Evolutionary conservation across 2,329 filamentous ascomycete species (phyloP).

Genomic region (Thelonectria olida): DNA sequence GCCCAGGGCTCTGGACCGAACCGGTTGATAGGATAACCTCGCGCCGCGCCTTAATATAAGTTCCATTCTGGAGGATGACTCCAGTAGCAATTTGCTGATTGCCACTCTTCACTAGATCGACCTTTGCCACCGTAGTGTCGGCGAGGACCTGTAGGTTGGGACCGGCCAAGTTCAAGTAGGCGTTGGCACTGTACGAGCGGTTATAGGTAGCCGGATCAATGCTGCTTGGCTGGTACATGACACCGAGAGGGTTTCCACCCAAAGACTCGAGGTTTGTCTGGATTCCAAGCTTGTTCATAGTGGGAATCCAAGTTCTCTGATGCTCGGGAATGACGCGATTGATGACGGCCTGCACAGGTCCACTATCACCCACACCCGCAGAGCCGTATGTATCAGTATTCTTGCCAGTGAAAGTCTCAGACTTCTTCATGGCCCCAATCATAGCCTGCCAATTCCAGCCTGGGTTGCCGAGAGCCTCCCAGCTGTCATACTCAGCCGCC

Average conservation of each 20-base stretch:
- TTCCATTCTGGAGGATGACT: conserved; percentile 23
- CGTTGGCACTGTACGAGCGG: conserved; percentile 57
- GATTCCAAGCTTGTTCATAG: conserved; percentile 52
- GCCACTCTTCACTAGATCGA: conserved; percentile 25
- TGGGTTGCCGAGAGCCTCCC: conserved; percentile 48
- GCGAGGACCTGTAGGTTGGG: conserved; percentile 47
- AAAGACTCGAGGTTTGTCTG: conserved; percentile 52
- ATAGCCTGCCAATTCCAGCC: conserved; percentile 51
- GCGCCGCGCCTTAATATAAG: conserved; percentile 21
- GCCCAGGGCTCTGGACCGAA: conserved; percentile 21
- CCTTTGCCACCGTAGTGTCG: conserved; percentile 31
- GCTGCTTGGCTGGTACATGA: conserved; percentile 58
- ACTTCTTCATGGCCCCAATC: conserved; percentile 42
- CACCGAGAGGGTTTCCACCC: conserved; percentile 55
- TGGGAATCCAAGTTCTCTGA: conserved; percentile 53
- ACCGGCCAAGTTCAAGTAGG: conserved; percentile 53
- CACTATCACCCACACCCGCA: conserved; percentile 18
- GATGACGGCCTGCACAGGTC: conserved; percentile 38
- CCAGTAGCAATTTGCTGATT: conserved; percentile 35
- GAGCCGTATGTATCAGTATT: conserved; percentile 24
- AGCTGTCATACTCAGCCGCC: conserved; percentile 48
- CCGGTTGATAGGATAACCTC: conserved; percentile 26
- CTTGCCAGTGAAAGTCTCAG: conserved; percentile 31
- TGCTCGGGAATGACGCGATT: conserved; percentile 55
- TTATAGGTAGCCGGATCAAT: conserved; percentile 54